Evolutionary conservation across 176 grass and related monocot genomes (phyloP).

Genomic region (Thinopyrum elongatum): DNA sequence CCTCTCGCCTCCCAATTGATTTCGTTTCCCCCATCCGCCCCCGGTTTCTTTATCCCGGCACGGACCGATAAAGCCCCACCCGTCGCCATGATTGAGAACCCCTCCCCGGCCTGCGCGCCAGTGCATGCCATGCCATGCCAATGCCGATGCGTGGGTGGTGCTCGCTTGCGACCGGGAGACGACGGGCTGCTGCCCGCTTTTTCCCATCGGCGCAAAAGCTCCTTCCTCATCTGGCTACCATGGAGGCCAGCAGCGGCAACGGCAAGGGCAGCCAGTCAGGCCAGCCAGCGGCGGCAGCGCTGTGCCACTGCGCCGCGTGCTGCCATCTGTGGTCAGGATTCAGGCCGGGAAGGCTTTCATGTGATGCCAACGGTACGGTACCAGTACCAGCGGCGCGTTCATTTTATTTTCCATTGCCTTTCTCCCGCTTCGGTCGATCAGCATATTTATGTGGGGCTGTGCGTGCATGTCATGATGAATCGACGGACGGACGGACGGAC

Average conservation of each 20-base stretch:
- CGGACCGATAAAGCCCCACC: slow-evolving; percentile 11
- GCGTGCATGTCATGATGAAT: background rate
- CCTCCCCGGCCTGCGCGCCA: slow-evolving; percentile 1
- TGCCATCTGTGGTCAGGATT: too few species aligned
- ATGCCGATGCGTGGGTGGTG: background rate
- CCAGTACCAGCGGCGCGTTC: too few species aligned
- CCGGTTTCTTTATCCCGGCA: background rate
- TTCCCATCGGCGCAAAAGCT: background rate
- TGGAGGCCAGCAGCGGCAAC: background rate
- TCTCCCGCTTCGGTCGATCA: background rate
- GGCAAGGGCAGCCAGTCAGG: background rate
- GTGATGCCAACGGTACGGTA: too few species aligned
- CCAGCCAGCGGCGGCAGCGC: background rate
- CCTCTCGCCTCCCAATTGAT: slow-evolving; percentile 20
- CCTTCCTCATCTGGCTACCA: slow-evolving; percentile 3
- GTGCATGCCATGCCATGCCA: background rate
- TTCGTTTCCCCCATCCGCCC: slow-evolving; percentile 42
- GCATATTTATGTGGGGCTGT: background rate
- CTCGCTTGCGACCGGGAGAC: background rate
- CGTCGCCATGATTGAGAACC: slow-evolving; percentile 26
- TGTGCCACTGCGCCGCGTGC: background rate
- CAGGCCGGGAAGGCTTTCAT: too few species aligned
- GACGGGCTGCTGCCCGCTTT: background rate
- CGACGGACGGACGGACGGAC: background rate
- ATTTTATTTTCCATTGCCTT: too few species aligned